A percentile compares a stretch with the other conserved stretches of the same genome.
These are phyloP conservation scores for Bacterosira constricta DNA, from an alignment of 108 stramenopile genomes.

Conservation along the genomic window DNA sequence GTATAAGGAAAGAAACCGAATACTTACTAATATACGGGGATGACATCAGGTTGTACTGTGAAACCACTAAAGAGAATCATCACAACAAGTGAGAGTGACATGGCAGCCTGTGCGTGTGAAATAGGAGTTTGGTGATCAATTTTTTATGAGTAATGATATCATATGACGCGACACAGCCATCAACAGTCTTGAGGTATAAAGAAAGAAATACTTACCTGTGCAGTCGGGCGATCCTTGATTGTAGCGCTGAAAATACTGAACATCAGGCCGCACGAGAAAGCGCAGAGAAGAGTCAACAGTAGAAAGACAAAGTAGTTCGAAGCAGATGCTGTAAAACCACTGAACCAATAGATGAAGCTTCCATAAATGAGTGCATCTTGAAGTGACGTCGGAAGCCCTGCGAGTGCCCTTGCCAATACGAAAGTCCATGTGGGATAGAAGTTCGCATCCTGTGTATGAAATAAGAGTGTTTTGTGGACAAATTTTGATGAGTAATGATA, in stretches of 20 bases:
- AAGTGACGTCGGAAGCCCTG: slow-evolving; percentile 52
- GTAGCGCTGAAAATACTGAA: slow-evolving; percentile 59
- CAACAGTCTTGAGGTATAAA: too few species aligned
- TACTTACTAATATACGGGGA: slow-evolving; percentile 37
- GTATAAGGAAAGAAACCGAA: not conserved
- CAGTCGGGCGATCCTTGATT: slow-evolving; percentile 54
- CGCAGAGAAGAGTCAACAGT: slow-evolving; percentile 46
- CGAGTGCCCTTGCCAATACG: slow-evolving; percentile 55
- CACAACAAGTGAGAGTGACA: slow-evolving; percentile 57
- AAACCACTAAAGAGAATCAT: slow-evolving; percentile 67
- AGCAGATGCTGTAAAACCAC: slow-evolving; percentile 54
- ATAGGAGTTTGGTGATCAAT: not conserved
- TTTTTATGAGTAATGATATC: too few species aligned
- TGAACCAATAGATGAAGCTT: slow-evolving; percentile 62
- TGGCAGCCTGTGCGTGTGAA: slow-evolving; percentile 46
- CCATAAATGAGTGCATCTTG: slow-evolving; percentile 61
- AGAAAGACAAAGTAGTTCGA: slow-evolving; percentile 63
- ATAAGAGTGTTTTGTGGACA: too few species aligned
- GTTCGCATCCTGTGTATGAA: slow-evolving; percentile 73
- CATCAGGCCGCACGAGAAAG: slow-evolving; percentile 52
- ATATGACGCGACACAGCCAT: too few species aligned
- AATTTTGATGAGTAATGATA: too few species aligned
- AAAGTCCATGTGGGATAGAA: slow-evolving; percentile 83
- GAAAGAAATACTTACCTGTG: too few species aligned
- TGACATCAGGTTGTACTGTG: slow-evolving; percentile 65